A percentile compares a stretch with the other conserved stretches of the same genome.
These are phyloP conservation scores for Naganishia onofrii DNA, from an alignment of 768 basidiomycete genomes.

Conservation along the genomic window DNA sequence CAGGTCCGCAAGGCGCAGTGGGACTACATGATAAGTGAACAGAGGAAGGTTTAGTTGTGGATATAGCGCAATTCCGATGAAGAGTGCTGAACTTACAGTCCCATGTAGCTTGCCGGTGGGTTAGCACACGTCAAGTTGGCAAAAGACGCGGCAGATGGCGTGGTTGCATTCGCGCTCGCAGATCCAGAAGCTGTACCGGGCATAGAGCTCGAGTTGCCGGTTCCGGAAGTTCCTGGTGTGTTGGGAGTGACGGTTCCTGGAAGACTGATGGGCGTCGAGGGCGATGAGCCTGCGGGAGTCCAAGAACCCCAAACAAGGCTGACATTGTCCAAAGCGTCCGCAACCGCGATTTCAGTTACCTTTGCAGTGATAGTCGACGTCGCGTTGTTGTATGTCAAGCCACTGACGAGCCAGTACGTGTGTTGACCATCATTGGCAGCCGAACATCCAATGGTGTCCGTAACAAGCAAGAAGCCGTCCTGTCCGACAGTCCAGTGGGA, in stretches of 20 bases:
- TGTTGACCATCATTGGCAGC: conserved; percentile 17
- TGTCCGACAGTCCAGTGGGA: conserved; percentile 11
- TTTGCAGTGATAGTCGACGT: conserved; percentile 8
- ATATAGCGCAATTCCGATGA: background rate
- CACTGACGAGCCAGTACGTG: conserved; percentile 28
- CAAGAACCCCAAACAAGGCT: conserved; percentile 27
- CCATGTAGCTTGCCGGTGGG: conserved; percentile 1
- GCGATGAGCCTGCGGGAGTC: conserved; percentile 2
- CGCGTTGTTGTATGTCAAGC: conserved; percentile 9
- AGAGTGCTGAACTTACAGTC: background rate
- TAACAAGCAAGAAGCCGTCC: conserved; percentile 24
- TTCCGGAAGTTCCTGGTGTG: background rate
- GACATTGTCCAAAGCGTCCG: conserved; percentile 24
- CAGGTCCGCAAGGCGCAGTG: conserved; percentile 29
- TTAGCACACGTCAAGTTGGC: conserved; percentile 7
- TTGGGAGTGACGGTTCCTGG: background rate
- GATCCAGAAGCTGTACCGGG: background rate
- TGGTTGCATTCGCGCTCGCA: background rate
- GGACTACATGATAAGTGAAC: conserved; percentile 14
- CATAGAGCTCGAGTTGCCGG: background rate
- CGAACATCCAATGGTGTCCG: conserved; percentile 22
- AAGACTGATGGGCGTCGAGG: background rate
- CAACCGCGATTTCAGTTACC: conserved; percentile 26
- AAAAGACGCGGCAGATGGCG: background rate
- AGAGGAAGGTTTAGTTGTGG: background rate